phyloP scores from a whole-genome alignment of 768 basidiomycete genomes.

The Lyophyllum atratum region DNA sequence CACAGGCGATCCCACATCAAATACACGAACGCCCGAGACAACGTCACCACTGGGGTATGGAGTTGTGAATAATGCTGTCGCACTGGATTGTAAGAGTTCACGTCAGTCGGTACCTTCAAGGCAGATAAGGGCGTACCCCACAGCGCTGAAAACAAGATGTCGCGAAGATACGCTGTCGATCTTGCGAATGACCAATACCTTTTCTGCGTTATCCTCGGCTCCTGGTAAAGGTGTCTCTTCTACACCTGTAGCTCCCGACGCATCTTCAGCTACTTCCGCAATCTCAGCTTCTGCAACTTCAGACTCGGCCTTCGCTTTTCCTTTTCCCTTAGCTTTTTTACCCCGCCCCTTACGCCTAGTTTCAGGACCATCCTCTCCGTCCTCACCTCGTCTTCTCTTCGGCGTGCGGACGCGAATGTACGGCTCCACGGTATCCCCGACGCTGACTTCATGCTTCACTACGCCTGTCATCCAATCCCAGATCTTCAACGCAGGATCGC shows the following conservation, averaged over 20 bases:
- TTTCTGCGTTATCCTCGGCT: slow-evolving; percentile 24
- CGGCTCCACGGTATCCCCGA: slow-evolving; percentile 49
- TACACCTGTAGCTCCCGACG: slow-evolving; percentile 2
- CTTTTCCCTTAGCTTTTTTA: slow-evolving; percentile 26
- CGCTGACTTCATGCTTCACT: slow-evolving; percentile 49
- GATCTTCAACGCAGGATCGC: slow-evolving; percentile 72
- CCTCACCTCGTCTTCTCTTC: slow-evolving; percentile 37
- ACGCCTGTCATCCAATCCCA: slow-evolving; percentile 80
- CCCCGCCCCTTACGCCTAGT: slow-evolving; percentile 20
- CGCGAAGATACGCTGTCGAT: slow-evolving; percentile 49
- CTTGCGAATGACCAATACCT: slow-evolving; percentile 58
- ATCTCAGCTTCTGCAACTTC: slow-evolving; percentile 21
- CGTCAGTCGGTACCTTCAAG: background rate
- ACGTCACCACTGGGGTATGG: slow-evolving; percentile 26
- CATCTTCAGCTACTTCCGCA: slow-evolving; percentile 5
- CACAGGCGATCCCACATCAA: slow-evolving; percentile 26
- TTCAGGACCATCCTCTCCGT: slow-evolving; percentile 28
- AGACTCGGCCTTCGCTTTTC: slow-evolving; percentile 21
- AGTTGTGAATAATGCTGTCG: slow-evolving; percentile 65
- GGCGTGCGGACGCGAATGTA: slow-evolving; percentile 44
- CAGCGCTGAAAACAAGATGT: slow-evolving; percentile 63
- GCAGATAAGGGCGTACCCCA: slow-evolving; percentile 55
- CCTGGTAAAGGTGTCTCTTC: background rate
- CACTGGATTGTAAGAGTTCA: slow-evolving; percentile 39
- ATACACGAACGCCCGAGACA: slow-evolving; percentile 11